Conservation (phyloP, 371 early-diverging fungal genomes). For the Mucor piriformis region DNA sequence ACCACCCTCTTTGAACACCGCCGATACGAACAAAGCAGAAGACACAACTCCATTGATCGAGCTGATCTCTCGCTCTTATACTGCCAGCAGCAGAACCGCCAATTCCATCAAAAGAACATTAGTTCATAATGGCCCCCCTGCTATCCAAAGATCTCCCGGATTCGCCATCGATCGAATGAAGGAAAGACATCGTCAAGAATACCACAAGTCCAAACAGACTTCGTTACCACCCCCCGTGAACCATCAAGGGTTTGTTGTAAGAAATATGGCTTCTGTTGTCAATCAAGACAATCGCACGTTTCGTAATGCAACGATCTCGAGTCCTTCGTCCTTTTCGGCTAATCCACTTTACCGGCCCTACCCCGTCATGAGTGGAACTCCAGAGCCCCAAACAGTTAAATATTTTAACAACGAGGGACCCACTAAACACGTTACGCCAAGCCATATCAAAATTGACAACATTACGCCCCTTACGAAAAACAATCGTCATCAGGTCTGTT, state of each 20-base stretch:
- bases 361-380: too few species aligned
- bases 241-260: neutral
- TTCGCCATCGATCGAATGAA: slow-evolving; percentile 18
- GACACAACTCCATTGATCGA: slow-evolving; percentile 2
- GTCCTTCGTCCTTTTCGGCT: too few species aligned
- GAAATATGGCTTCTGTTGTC: neutral
- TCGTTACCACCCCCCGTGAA: neutral
- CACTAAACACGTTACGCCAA: too few species aligned
- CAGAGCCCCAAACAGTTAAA: too few species aligned
- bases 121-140: neutral
- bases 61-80: neutral
- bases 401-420: too few species aligned
- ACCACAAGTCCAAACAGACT: slow-evolving; percentile 6
- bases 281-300: neutral
- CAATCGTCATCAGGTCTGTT: too few species aligned
- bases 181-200: slow-evolving; percentile 27
- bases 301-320: neutral
- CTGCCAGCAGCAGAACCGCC: neutral
- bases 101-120: neutral
- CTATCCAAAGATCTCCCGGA: neutral
- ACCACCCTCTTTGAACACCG: neutral
- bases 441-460: too few species aligned
- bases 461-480: too few species aligned
- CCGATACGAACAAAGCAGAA: neutral
- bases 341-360: too few species aligned